These are phyloP conservation scores for Clonostachys chloroleuca DNA, from an alignment of 2,329 filamentous ascomycete genomes.

Conservation along the genomic window DNA sequence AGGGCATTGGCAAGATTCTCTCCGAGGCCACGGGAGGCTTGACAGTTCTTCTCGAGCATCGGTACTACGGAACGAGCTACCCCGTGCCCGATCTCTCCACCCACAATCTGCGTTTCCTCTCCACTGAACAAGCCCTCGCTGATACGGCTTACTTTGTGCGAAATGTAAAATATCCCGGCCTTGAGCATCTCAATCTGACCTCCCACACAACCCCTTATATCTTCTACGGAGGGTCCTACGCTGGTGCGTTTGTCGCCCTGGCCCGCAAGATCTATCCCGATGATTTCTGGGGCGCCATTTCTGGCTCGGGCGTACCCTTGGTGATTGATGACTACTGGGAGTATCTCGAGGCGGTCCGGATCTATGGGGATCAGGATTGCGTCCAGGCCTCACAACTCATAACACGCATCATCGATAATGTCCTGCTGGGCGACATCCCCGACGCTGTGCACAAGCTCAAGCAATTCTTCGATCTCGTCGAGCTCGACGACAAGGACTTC, in stretches of 20 bases:
- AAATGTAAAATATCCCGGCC: constrained; percentile 65
- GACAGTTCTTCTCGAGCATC: constrained; percentile 78
- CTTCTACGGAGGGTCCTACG: constrained; percentile 80
- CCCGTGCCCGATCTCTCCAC: constrained; percentile 62
- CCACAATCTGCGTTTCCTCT: constrained; percentile 73
- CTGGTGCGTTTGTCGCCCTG: constrained; percentile 75
- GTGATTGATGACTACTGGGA: constrained; percentile 76
- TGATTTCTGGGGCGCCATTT: constrained; percentile 73
- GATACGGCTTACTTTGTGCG: constrained; percentile 78
- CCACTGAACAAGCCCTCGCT: constrained; percentile 77
- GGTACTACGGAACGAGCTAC: constrained; percentile 79
- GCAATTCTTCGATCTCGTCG: constrained; percentile 38
- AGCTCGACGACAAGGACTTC: constrained; percentile 40
- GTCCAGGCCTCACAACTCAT: constrained; percentile 58
- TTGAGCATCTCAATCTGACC: constrained; percentile 64
- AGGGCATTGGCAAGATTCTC: constrained; percentile 71
- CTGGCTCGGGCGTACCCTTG: constrained; percentile 73
- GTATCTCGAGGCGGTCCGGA: constrained; percentile 46
- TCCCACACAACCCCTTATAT: constrained; percentile 66
- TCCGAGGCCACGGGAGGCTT: constrained; percentile 68
- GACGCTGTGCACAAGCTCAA: constrained; percentile 41
- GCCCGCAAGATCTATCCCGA: constrained; percentile 74
- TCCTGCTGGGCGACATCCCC: constrained; percentile 33
- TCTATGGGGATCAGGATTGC: constrained; percentile 53
- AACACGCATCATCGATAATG: constrained; percentile 44